Percentiles rank a stretch among this genome's conserved stretches.
Conservation (phyloP, 164 flowering plant genomes). For the Berberis thunbergii region DNA sequence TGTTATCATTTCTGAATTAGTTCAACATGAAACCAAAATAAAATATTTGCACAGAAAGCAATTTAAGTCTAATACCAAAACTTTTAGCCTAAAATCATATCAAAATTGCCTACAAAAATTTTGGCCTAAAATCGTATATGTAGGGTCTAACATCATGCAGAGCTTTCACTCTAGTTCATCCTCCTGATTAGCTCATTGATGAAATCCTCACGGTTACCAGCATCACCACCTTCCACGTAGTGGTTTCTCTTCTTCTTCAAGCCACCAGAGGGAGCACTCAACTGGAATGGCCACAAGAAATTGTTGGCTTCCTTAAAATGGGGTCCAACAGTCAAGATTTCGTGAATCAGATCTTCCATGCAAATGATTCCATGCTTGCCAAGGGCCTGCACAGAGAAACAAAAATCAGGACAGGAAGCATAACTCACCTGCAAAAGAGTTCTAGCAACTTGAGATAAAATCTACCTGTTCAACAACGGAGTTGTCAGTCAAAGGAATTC, state of each 20-base stretch:
- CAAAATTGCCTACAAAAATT: too few relatives aligned
- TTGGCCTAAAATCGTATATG: too few relatives aligned
- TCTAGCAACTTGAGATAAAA: neutral
- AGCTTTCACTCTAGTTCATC: conserved; percentile 36
- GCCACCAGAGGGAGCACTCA: conserved; percentile 58
- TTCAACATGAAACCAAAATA: too few relatives aligned
- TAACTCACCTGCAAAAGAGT: neutral
- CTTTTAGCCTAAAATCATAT: too few relatives aligned
- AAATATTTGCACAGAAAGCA: too few relatives aligned
- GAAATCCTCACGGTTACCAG: conserved; percentile 59
- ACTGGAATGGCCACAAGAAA: conserved; percentile 66
- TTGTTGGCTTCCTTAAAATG: conserved; percentile 64
- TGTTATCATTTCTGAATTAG: too few relatives aligned
- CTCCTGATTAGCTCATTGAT: conserved; percentile 57
- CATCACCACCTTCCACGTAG: conserved; percentile 64
- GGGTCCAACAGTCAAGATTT: conserved; percentile 64
- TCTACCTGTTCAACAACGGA: conserved; percentile 49
- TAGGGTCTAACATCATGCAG: too few relatives aligned
- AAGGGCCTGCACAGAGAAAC: conserved; percentile 24
- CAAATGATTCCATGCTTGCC: conserved; percentile 54
- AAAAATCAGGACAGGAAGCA: neutral
- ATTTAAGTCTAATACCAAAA: too few relatives aligned
- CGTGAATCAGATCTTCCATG: conserved; percentile 59
- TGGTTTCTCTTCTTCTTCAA: conserved; percentile 65
- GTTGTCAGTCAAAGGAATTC: conserved; percentile 52